These are phyloP conservation scores for Ambrosia trifida DNA, from an alignment of 129 eudicot species.

Conservation along the genomic window DNA sequence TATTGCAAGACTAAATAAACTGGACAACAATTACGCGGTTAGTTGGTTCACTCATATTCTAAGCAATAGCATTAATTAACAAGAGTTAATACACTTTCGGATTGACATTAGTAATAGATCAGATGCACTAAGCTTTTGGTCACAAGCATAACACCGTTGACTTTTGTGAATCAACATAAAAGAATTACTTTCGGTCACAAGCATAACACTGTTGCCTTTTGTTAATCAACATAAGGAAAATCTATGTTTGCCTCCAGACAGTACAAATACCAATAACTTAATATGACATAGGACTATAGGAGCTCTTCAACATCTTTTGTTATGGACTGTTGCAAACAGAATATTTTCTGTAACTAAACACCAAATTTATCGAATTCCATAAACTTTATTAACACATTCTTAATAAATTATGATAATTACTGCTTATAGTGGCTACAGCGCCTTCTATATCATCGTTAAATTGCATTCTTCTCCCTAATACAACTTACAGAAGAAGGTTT, in stretches of 20 bases:
- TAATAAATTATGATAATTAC: background rate
- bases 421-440: background rate
- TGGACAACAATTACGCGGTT: background rate
- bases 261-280: background rate
- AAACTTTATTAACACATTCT: background rate
- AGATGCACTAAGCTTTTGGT: conserved; percentile 10
- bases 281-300: background rate
- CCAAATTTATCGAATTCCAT: background rate
- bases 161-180: conserved; percentile 13
- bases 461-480: conserved; percentile 7
- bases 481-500: conserved; percentile 18
- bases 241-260: background rate
- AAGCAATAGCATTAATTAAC: conserved; percentile 5
- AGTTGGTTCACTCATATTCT: background rate
- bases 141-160: conserved; percentile 7
- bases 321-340: background rate
- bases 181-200: conserved; percentile 8
- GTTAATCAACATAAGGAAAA: background rate
- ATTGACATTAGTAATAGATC: background rate
- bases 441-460: conserved; percentile 15
- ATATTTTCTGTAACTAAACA: conserved; percentile 1
- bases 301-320: background rate
- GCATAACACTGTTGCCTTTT: conserved; percentile 6
- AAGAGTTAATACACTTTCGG: background rate
- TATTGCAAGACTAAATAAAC: background rate